Percentiles rank a stretch among this genome's conserved stretches.
These are phyloP conservation scores for Sphaerobolus stellatus DNA, from an alignment of 1,284 basidiomycete species.

Conservation along the genomic window DNA sequence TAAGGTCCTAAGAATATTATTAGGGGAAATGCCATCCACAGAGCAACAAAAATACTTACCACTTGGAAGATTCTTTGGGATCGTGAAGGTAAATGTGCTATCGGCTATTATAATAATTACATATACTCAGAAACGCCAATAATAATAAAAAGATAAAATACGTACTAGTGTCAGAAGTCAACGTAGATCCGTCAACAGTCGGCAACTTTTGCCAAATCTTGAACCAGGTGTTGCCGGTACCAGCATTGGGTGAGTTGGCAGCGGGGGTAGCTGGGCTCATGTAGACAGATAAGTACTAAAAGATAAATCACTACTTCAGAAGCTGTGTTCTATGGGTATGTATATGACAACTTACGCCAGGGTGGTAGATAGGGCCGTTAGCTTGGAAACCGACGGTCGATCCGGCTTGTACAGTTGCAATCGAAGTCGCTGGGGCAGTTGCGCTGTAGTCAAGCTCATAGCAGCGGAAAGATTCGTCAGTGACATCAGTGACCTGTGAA, in stretches of 20 bases:
- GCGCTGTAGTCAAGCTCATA: conserved; percentile 38
- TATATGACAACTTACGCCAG: conserved; percentile 32
- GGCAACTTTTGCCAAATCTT: conserved; percentile 45
- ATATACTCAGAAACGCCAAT: background rate
- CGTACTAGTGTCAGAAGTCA: conserved; percentile 39
- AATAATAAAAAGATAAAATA: conserved; percentile 19
- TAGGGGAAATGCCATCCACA: background rate
- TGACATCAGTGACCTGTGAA: conserved; percentile 33
- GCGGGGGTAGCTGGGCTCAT: conserved; percentile 43
- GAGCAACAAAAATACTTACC: background rate
- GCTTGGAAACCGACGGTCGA: conserved; percentile 32
- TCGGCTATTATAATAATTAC: conserved; percentile 24
- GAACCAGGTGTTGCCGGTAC: conserved; percentile 48
- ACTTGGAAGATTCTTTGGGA: conserved; percentile 29
- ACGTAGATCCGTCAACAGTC: conserved; percentile 33
- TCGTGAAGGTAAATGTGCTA: conserved; percentile 40
- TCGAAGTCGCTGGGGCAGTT: conserved; percentile 33
- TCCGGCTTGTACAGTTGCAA: conserved; percentile 36
- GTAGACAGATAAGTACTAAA: conserved; percentile 41
- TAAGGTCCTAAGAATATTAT: conserved; percentile 25
- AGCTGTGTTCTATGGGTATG: background rate
- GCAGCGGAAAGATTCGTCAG: conserved; percentile 40
- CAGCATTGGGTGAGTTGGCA: conserved; percentile 41
- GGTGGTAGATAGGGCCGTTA: conserved; percentile 40
- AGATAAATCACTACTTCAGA: background rate